These are phyloP conservation scores for Candida buenavistaensis DNA, from an alignment of 1,139 yeast genomes.

Conservation along the genomic window DNA sequence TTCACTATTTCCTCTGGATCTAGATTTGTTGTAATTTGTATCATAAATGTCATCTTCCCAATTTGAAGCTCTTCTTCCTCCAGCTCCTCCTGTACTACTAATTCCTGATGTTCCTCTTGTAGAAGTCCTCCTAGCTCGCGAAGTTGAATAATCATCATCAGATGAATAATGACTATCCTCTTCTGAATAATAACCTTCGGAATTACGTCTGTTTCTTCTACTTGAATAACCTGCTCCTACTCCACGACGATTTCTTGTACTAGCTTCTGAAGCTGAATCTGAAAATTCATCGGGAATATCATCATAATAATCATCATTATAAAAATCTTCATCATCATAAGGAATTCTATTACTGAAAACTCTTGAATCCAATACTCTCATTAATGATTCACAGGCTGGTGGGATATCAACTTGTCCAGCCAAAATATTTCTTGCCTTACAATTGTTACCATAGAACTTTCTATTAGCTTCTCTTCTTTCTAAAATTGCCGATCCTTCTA, in stretches of 20 bases:
- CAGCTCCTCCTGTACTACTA: conserved; percentile 5
- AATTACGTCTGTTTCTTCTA: conserved; percentile 36
- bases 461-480: conserved; percentile 97
- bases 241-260: conserved; percentile 30
- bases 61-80: conserved; percentile 13
- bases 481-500: conserved; percentile 92
- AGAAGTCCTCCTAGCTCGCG: conserved; percentile 16
- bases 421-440: conserved; percentile 82
- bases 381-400: conserved; percentile 86
- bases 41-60: conserved; percentile 92
- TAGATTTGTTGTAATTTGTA: conserved; percentile 23
- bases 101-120: conserved; percentile 21
- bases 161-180: conserved; percentile 39
- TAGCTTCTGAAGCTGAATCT: conserved; percentile 41
- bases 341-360: conserved; percentile 67
- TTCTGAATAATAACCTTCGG: conserved; percentile 40
- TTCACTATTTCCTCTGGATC: conserved; percentile 34
- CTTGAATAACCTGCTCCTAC: conserved; percentile 13
- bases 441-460: conserved; percentile 84
- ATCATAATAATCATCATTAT: conserved; percentile 59
- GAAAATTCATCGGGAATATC: conserved; percentile 73
- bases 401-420: conserved; percentile 90
- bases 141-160: conserved; percentile 24
- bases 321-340: conserved; percentile 52
- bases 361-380: conserved; percentile 82